Conservation (phyloP, 257 asterid species). For the Jacaranda copaia region DNA sequence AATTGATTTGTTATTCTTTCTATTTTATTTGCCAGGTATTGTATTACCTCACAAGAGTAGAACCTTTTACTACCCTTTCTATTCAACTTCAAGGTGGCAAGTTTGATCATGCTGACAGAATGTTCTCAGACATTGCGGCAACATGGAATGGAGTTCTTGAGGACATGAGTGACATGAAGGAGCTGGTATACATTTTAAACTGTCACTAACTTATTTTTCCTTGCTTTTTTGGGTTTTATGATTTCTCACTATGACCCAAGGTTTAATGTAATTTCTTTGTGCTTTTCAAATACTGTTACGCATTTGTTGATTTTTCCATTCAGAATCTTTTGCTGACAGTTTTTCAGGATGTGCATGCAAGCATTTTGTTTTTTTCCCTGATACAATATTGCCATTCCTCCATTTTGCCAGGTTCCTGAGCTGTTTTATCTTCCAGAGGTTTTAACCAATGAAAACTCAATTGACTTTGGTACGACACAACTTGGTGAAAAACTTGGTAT, state of each 20-base stretch:
- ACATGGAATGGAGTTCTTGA: constrained; percentile 98
- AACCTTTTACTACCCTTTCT: constrained; percentile 97
- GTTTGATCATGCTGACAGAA: constrained; percentile 98
- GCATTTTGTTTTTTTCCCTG: constrained; percentile 11
- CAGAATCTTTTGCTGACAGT: constrained; percentile 27
- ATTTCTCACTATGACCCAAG: neutral
- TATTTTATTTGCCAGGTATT: constrained; percentile 64
- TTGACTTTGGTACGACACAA: constrained; percentile 91
- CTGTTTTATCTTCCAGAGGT: constrained; percentile 90
- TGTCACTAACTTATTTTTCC: constrained; percentile 15
- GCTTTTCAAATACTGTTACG: constrained; percentile 14
- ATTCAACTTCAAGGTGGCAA: constrained; percentile 99
- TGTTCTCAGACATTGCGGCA: constrained; percentile 91
- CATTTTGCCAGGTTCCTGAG: constrained; percentile 82
- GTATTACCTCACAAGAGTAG: constrained; percentile 89
- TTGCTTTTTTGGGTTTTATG: neutral
- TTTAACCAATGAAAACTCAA: constrained; percentile 76
- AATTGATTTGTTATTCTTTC: constrained; percentile 30
- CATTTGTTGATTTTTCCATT: constrained; percentile 28
- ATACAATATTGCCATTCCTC: constrained; percentile 26
- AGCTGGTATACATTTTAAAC: constrained; percentile 68
- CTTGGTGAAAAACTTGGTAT: constrained; percentile 92
- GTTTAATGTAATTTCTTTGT: constrained; percentile 26
- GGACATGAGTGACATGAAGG: constrained; percentile 99
- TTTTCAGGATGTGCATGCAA: constrained; percentile 29